phyloP scores from a whole-genome alignment of 1,284 basidiomycete genomes.

The Sporisorium iseilematis-ciliati region DNA sequence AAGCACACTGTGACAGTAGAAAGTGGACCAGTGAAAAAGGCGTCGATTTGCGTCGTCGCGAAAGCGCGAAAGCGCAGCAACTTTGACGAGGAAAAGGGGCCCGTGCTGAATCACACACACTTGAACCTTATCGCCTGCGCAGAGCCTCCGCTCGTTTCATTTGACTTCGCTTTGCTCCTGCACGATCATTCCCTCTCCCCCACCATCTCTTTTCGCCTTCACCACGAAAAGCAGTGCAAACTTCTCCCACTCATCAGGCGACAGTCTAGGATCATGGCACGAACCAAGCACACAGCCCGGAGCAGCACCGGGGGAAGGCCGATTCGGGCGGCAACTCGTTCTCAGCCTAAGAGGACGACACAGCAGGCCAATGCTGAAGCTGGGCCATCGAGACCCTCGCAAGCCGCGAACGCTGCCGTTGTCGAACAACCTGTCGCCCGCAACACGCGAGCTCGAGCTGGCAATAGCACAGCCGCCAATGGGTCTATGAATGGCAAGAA shows the following conservation, averaged over 20 bases:
- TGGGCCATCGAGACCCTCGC: neutral
- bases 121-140: neutral
- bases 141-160: neutral
- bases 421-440: neutral
- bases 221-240: neutral
- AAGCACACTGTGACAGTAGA: neutral
- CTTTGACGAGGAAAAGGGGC: neutral
- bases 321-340: neutral
- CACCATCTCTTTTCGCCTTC: neutral
- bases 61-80: neutral
- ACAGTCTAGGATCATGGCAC: slow-evolving; percentile 1
- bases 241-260: neutral
- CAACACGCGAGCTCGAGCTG: neutral
- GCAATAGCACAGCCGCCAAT: too few relatives aligned
- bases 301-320: slow-evolving; percentile 14
- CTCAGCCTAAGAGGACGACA: too few relatives aligned
- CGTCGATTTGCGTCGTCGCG: slow-evolving; percentile 1
- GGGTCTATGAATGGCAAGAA: too few relatives aligned
- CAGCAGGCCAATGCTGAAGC: neutral
- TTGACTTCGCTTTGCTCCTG: neutral
- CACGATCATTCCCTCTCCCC: neutral
- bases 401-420: too few relatives aligned
- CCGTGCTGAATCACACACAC: neutral
- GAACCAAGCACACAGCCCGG: neutral
- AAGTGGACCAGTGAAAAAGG: neutral